Conservation (phyloP, 768 basidiomycete species). For the Asterophora parasitica region DNA sequence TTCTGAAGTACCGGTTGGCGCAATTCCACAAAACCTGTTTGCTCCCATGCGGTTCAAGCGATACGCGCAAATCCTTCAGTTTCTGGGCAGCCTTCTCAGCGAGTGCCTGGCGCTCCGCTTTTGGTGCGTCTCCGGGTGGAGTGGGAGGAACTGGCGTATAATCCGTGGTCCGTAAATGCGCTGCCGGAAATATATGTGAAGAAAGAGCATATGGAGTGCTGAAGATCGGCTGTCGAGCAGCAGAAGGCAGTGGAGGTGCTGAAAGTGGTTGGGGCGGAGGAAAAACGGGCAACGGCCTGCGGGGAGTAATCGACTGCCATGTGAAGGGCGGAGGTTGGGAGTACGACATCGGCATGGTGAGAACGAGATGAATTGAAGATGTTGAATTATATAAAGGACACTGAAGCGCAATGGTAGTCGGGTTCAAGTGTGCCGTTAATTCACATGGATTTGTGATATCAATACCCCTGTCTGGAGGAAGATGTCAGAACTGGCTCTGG, state of each 20-base stretch:
- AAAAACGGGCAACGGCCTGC: conserved; percentile 29
- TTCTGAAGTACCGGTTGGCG: conserved; percentile 63
- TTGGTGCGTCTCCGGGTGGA: conserved; percentile 27
- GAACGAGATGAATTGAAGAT: neutral
- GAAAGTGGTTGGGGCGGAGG: conserved; percentile 32
- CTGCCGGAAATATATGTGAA: conserved; percentile 54
- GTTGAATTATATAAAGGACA: neutral
- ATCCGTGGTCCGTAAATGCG: conserved; percentile 43
- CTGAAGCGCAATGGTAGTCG: neutral
- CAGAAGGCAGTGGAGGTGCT: conserved; percentile 35
- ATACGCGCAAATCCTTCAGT: conserved; percentile 27
- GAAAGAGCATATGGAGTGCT: conserved; percentile 37
- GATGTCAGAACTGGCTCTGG: no score
- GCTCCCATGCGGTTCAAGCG: conserved; percentile 32
- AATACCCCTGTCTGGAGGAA: no score
- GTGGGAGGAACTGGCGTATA: conserved; percentile 32
- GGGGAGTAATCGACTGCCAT: conserved; percentile 23
- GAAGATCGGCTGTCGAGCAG: conserved; percentile 29
- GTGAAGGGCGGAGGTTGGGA: conserved; percentile 22
- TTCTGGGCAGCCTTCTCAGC: conserved; percentile 20
- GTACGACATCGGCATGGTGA: conserved; percentile 14
- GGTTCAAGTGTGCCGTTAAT: neutral
- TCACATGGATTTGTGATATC: neutral
- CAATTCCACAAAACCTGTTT: conserved; percentile 59
- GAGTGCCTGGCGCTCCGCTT: conserved; percentile 29